phyloP scores from a whole-genome alignment of 2,329 filamentous ascomycete species.

The Elsinoe necatrix region DNA sequence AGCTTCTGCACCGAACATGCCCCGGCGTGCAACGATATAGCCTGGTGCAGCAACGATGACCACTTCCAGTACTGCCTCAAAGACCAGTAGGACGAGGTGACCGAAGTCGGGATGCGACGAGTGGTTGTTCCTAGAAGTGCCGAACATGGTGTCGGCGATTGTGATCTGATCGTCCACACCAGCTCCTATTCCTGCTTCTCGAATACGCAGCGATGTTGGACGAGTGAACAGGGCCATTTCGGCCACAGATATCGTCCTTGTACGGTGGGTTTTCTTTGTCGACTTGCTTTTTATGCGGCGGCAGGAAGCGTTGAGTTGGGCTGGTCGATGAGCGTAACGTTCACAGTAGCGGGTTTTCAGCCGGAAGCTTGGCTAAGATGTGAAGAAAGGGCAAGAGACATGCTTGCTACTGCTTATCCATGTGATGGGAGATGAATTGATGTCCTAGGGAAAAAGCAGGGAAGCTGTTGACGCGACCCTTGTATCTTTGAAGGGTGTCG shows the following conservation, averaged over 20 bases:
- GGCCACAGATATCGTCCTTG: background rate
- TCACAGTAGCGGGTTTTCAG: background rate
- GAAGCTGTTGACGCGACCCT: background rate
- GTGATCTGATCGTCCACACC: slow-evolving; percentile 2
- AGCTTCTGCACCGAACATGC: slow-evolving; percentile 89
- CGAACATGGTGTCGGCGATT: slow-evolving; percentile 1
- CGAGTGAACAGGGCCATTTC: slow-evolving; percentile 39
- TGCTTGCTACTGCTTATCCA: background rate
- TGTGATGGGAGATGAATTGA: slow-evolving; percentile 2
- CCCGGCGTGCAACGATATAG: slow-evolving; percentile 80
- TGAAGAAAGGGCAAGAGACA: background rate
- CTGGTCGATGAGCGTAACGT: background rate
- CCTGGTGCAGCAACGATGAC: slow-evolving; percentile 91
- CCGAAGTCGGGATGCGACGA: slow-evolving; percentile 54
- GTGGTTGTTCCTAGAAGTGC: slow-evolving; percentile 22
- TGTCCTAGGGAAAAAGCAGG: background rate
- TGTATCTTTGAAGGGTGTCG: background rate
- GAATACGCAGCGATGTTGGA: slow-evolving; percentile 39
- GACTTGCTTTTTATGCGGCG: background rate
- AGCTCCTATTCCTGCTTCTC: slow-evolving; percentile 16
- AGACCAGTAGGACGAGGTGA: slow-evolving; percentile 72
- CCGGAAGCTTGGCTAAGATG: background rate
- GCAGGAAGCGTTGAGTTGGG: background rate
- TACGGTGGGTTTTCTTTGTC: background rate
- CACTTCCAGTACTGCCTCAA: slow-evolving; percentile 89